Evolutionary conservation across 768 basidiomycete genomes (phyloP).

Genomic region (Leccinum imitatum): DNA sequence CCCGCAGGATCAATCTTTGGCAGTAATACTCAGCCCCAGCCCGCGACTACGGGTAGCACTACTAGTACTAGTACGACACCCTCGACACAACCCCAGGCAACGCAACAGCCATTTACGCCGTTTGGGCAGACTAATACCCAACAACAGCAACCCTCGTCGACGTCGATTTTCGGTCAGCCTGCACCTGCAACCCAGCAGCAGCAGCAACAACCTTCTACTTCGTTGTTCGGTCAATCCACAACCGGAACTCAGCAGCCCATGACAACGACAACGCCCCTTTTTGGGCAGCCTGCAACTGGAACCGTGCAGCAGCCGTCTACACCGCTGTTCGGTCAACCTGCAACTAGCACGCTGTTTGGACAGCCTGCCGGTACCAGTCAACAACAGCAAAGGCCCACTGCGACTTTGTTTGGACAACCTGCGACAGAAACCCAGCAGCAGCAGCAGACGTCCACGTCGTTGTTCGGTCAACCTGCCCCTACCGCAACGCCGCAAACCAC

Average conservation of each 20-base stretch:
- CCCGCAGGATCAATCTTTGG: slow-evolving; percentile 41
- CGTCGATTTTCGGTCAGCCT: slow-evolving; percentile 27
- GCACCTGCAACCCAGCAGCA: slow-evolving; percentile 27
- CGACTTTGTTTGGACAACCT: slow-evolving; percentile 34
- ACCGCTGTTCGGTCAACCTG: slow-evolving; percentile 40
- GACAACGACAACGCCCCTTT: slow-evolving; percentile 24
- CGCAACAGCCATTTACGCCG: slow-evolving; percentile 5
- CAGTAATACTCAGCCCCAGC: slow-evolving; percentile 21
- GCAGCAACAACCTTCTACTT: slow-evolving; percentile 30
- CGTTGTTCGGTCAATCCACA: slow-evolving; percentile 25
- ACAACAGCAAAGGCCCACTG: slow-evolving; percentile 27
- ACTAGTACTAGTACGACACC: slow-evolving; percentile 15
- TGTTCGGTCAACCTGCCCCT: slow-evolving; percentile 40
- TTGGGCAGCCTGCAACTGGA: slow-evolving; percentile 31
- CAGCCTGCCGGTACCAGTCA: slow-evolving; percentile 27
- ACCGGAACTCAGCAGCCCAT: slow-evolving; percentile 32
- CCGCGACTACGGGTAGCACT: slow-evolving; percentile 13
- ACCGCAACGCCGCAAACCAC: slow-evolving; percentile 12
- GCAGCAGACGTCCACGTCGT: slow-evolving; percentile 25
- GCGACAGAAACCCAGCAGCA: slow-evolving; percentile 36
- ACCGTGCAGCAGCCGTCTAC: slow-evolving; percentile 25
- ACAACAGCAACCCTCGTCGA: slow-evolving; percentile 2
- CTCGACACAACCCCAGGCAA: slow-evolving; percentile 17
- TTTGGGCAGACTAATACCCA: background rate
- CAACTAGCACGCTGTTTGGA: slow-evolving; percentile 37